These are phyloP conservation scores for Wickerhamomyces bisporus DNA, from an alignment of 805 yeast genomes.

Conservation along the genomic window DNA sequence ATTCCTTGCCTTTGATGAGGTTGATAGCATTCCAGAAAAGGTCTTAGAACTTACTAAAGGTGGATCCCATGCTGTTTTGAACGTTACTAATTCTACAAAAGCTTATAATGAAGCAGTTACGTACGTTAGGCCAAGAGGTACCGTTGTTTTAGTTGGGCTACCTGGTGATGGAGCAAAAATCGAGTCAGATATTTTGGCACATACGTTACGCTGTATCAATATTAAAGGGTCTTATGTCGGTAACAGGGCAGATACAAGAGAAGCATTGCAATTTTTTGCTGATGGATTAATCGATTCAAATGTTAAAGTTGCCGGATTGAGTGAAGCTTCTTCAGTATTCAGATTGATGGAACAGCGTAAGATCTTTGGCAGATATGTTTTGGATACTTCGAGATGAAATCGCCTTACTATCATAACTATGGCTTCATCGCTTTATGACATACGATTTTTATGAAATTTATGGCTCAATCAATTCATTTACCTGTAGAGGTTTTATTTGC, in stretches of 20 bases:
- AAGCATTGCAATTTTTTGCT: conserved; percentile 60
- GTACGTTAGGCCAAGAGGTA: conserved; percentile 58
- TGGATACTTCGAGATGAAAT: conserved; percentile 41
- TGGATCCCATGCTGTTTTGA: conserved; percentile 65
- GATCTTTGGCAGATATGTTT: conserved; percentile 56
- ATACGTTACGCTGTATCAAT: conserved; percentile 10
- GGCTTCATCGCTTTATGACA: no score
- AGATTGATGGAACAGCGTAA: conserved; percentile 52
- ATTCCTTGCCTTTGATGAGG: conserved; percentile 48
- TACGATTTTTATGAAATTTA: no score
- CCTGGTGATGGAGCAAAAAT: conserved; percentile 68
- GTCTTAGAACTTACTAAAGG: conserved; percentile 37
- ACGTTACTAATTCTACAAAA: conserved; percentile 55
- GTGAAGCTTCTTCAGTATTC: conserved; percentile 44
- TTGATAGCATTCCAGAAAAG: conserved; percentile 38
- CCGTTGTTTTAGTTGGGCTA: conserved; percentile 61
- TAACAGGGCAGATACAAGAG: conserved; percentile 32
- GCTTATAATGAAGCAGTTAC: conserved; percentile 54
- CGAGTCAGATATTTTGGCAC: conserved; percentile 42
- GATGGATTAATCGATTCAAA: conserved; percentile 60
- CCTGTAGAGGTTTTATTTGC: no score
- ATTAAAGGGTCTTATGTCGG: conserved; percentile 80
- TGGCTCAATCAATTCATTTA: no score
- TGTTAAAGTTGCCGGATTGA: conserved; percentile 47
- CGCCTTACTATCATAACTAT: no score